Base-by-base conservation (phyloP, 192 early-diverging fungal genomes). In the Coemansia sp. region DNA sequence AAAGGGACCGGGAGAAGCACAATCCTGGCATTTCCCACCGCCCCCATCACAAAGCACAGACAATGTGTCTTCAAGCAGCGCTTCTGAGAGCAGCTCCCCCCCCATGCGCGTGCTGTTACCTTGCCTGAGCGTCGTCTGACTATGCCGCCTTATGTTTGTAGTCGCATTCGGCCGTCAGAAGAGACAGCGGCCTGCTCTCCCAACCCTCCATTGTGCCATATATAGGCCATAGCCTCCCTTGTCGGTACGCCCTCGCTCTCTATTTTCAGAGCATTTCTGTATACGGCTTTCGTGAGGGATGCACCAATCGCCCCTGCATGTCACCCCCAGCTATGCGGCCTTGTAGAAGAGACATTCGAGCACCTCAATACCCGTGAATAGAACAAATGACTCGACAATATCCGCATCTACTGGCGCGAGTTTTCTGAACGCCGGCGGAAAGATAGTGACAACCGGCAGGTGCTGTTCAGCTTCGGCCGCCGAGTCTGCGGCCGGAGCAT, bases 331-430 rank as follows among this genome's bases (percentile, higher is more conserved):
- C 43, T 37, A 38, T n/a, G 57, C 1, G 14, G 58, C n/a, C 38
- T 33, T 36, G 36, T 62, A 62, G 11, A 64, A 26, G 8, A 75
- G 62, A 43, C 78, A 71, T 62, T 81, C 73, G 34, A 72, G 42
- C 1, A 81, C 78, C 26, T 69, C 78, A 33, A 81, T 75, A 6
- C 78, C 78, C 0, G 78, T 81, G 36, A 81, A 81, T 45, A 81
- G 53, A 47, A 81, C 62, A 75, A 81, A 81, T 12, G 78, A 81
- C 39, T 75, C 73, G 37, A 75, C 66, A 57, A 81, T 56, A 6
- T 62, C 53, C 1, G 69, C 16, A 18, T 81, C 73, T 1, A 75
- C 25, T 12, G 42, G 16, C 2, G 69, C 37, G 21, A 81, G 62
- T 36, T 75, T 75, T 26, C 16, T 26, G 33, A 70, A 75, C 3